These are phyloP conservation scores for Linanthus parryae DNA, from an alignment of 148 eudicot species.

Conservation along the genomic window DNA sequence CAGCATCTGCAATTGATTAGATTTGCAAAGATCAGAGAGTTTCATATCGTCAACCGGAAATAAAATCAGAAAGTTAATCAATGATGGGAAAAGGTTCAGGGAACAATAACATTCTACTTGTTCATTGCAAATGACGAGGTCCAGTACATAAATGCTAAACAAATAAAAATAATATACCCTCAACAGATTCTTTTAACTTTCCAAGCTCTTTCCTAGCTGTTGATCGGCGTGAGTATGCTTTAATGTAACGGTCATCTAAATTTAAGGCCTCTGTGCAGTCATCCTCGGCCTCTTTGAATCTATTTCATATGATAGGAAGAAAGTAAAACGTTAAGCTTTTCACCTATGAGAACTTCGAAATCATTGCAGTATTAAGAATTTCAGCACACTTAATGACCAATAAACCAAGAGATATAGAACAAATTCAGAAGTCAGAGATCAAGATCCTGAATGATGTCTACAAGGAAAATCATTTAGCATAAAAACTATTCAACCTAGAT, in stretches of 20 bases:
- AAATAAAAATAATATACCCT: constrained; percentile 37
- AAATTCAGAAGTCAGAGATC: not conserved
- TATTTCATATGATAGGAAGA: constrained; percentile 20
- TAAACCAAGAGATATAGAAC: too few relatives aligned
- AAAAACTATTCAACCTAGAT: not conserved
- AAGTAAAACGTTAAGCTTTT: constrained; percentile 3
- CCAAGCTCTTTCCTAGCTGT: constrained; percentile 90
- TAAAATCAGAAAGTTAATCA: too few relatives aligned
- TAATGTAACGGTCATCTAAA: constrained; percentile 91
- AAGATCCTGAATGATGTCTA: not conserved
- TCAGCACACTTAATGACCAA: not conserved
- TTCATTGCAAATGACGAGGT: too few relatives aligned
- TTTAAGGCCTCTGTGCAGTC: constrained; percentile 95
- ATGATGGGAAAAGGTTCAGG: not conserved
- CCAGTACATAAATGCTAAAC: not conserved
- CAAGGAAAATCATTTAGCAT: too few relatives aligned
- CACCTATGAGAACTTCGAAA: too few relatives aligned
- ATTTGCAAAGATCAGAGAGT: too few relatives aligned
- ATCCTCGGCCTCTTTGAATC: constrained; percentile 88
- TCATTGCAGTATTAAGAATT: too few relatives aligned
- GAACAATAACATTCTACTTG: too few relatives aligned
- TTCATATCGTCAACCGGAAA: too few relatives aligned
- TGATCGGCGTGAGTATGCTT: constrained; percentile 94
- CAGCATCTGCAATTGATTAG: constrained; percentile 59
- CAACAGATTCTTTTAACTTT: constrained; percentile 72